phyloP scores from a whole-genome alignment of 2,329 filamentous ascomycete genomes.

The Apiospora rasikravindrae region DNA sequence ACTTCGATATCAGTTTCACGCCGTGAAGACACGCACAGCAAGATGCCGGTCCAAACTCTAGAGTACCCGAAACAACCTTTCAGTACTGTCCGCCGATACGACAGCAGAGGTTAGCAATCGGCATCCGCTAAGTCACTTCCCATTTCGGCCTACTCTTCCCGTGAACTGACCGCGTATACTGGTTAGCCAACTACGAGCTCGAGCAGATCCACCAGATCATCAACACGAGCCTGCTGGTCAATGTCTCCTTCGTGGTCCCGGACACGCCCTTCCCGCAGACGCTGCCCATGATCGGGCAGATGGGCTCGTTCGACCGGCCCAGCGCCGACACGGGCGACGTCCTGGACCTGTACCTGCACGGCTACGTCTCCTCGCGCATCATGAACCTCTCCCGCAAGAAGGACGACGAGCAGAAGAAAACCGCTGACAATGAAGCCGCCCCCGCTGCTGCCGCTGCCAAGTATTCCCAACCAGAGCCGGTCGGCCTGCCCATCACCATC shows the following conservation, averaged over 20 bases:
- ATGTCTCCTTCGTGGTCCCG: constrained; percentile 76
- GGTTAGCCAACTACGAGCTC: constrained; percentile 71
- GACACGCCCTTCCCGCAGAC: constrained; percentile 74
- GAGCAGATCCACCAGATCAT: constrained; percentile 76
- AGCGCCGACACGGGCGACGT: constrained; percentile 66
- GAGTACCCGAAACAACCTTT: constrained; percentile 67
- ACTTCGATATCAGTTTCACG: neutral
- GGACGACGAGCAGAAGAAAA: constrained; percentile 20
- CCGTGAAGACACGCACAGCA: constrained; percentile 23
- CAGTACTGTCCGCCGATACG: constrained; percentile 72
- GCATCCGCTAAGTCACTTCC: constrained; percentile 13
- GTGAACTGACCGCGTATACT: too few relatives aligned
- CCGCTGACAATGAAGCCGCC: neutral
- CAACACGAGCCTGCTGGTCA: constrained; percentile 74
- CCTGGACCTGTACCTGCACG: constrained; percentile 81
- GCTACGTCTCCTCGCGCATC: constrained; percentile 80
- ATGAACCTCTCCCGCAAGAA: constrained; percentile 64
- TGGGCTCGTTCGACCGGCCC: constrained; percentile 72
- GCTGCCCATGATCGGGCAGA: constrained; percentile 85
- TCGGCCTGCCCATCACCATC: constrained; percentile 73
- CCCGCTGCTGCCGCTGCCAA: too few relatives aligned
- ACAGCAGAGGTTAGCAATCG: constrained; percentile 59
- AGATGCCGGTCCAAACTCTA: constrained; percentile 51
- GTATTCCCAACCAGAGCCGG: constrained; percentile 33
- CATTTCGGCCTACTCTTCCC: neutral